phyloP scores from a whole-genome alignment of 1,284 basidiomycete genomes.

The Naganishia liquefaciens region DNA sequence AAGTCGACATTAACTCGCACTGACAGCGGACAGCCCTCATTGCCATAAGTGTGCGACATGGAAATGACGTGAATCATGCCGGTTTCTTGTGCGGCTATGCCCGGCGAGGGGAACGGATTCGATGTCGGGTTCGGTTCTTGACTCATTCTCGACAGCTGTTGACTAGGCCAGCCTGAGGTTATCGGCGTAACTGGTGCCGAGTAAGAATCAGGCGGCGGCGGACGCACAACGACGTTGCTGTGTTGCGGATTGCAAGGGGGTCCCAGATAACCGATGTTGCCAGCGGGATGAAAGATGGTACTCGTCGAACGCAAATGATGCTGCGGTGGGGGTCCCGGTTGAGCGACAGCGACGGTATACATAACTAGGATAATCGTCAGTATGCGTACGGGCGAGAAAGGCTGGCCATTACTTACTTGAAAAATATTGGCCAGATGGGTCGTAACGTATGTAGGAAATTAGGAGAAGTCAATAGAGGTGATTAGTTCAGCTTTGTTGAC shows the following conservation, averaged over 20 bases:
- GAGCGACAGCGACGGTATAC: conserved; percentile 14
- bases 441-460: too few relatives aligned
- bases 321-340: not conserved
- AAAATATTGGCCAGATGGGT: too few relatives aligned
- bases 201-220: conserved; percentile 9
- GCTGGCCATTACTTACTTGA: not conserved
- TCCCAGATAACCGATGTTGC: not conserved
- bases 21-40: conserved; percentile 21
- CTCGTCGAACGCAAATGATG: not conserved
- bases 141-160: conserved; percentile 7
- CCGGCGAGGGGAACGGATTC: conserved; percentile 14
- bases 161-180: conserved; percentile 3
- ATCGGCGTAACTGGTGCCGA: conserved; percentile 21
- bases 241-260: conserved; percentile 6
- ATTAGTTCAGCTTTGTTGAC: conserved; percentile 26
- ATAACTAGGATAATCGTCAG: conserved; percentile 12
- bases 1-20: conserved; percentile 30
- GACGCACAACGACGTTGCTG: conserved; percentile 2
- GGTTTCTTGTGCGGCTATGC: conserved; percentile 5
- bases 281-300: not conserved
- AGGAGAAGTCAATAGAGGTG: not conserved
- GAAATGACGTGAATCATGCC: conserved; percentile 29
- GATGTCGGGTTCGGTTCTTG: conserved; percentile 13
- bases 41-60: conserved; percentile 19
- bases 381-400: not conserved